These are phyloP conservation scores for Stephanodiscus triporus DNA, from an alignment of 108 stramenopile genomes.

Conservation along the genomic window DNA sequence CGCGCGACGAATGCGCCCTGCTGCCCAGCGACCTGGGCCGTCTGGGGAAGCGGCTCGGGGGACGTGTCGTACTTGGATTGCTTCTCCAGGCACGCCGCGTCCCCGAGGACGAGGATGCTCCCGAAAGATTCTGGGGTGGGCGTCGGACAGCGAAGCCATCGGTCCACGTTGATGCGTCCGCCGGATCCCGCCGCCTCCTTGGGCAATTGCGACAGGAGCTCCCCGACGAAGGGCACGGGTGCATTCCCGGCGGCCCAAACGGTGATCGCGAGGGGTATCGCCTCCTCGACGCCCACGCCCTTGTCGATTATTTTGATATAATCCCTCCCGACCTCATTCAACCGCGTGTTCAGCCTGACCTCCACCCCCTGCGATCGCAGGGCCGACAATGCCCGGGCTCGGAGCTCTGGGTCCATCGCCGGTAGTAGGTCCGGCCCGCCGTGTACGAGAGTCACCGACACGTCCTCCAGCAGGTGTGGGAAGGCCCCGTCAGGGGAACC, in stretches of 20 bases:
- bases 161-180: slow-evolving; percentile 70
- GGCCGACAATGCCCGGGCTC: slow-evolving; percentile 46
- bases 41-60: slow-evolving; percentile 57
- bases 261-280: slow-evolving; percentile 51
- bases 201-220: slow-evolving; percentile 58
- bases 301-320: slow-evolving; percentile 36
- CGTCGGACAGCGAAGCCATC: slow-evolving; percentile 61
- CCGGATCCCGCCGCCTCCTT: slow-evolving; percentile 33
- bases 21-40: slow-evolving; percentile 85
- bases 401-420: slow-evolving; percentile 61
- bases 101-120: slow-evolving; percentile 64
- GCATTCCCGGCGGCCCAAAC: slow-evolving; percentile 74
- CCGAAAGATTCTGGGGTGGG: slow-evolving; percentile 42
- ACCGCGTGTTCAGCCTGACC: slow-evolving; percentile 60
- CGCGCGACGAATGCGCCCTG: slow-evolving; percentile 78
- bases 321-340: slow-evolving; percentile 51
- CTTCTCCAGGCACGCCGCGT: slow-evolving; percentile 57
- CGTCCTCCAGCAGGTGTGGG: slow-evolving; percentile 54
- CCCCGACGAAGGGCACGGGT: slow-evolving; percentile 61
- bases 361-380: slow-evolving; percentile 60
- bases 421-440: slow-evolving; percentile 60
- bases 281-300: slow-evolving; percentile 46
- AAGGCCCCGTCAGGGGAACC: slow-evolving; percentile 49
- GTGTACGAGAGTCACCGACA: slow-evolving; percentile 59
- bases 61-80: slow-evolving; percentile 20